Percentiles rank a stretch among this genome's conserved stretches.
Evolutionary conservation across 2,329 filamentous ascomycete genomes (phyloP).

Genomic region (Penicillium polonicum): DNA sequence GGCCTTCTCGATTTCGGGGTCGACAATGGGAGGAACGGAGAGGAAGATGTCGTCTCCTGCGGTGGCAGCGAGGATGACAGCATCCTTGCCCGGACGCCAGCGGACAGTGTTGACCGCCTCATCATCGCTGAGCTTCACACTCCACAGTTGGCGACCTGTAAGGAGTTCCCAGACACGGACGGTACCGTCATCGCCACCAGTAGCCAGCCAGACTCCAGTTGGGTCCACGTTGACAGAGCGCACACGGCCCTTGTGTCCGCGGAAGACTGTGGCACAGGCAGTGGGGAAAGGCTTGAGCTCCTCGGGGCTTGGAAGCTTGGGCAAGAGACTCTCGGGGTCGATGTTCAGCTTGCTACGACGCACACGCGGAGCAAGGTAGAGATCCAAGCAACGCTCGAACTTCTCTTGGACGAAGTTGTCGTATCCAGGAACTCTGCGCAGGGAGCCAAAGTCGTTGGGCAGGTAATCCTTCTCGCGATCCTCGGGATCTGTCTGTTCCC

Average conservation of each 20-base stretch:
- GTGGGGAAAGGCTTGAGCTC: conserved; percentile 95
- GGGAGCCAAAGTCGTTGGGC: conserved; percentile 74
- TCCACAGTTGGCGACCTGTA: conserved; percentile 86
- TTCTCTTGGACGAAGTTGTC: conserved; percentile 88
- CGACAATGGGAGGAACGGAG: conserved; percentile 70
- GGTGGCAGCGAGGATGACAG: conserved; percentile 77
- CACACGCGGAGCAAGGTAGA: conserved; percentile 90
- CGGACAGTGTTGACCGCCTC: conserved; percentile 81
- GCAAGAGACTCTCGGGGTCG: conserved; percentile 86
- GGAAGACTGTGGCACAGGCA: conserved; percentile 80
- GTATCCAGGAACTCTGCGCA: conserved; percentile 91
- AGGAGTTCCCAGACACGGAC: conserved; percentile 86
- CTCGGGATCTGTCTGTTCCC: conserved; percentile 84
- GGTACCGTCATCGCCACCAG: conserved; percentile 90
- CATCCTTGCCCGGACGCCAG: conserved; percentile 83
- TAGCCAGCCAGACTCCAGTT: conserved; percentile 79
- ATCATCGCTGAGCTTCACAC: conserved; percentile 70
- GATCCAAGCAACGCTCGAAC: conserved; percentile 90
- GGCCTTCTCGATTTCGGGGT: conserved; percentile 69
- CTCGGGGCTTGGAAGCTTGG: conserved; percentile 88
- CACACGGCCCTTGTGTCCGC: conserved; percentile 84
- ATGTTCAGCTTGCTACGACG: conserved; percentile 95
- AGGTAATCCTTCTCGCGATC: conserved; percentile 88
- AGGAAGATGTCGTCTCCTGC: conserved; percentile 84
- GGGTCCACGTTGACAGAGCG: conserved; percentile 83